Conservation (phyloP, 495 filamentous ascomycete species). For the Diplogelasinospora grovesii region DNA sequence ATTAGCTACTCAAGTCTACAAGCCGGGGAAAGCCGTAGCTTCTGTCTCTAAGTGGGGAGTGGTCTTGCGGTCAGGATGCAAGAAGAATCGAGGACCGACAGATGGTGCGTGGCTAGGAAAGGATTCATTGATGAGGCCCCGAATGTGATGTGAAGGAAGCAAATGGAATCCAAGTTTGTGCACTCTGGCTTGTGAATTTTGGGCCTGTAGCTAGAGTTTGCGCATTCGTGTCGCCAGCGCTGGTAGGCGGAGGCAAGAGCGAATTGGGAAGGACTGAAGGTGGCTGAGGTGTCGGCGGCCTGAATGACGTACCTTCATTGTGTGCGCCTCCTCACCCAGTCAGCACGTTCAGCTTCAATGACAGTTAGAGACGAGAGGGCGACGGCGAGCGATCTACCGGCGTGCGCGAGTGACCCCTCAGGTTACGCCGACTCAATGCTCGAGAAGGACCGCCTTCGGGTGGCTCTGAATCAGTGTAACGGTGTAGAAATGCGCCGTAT, state of each 20-base stretch:
- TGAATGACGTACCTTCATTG: conserved; percentile 47
- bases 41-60: background rate
- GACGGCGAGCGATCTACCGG: conserved; percentile 16
- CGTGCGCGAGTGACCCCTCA: conserved; percentile 14
- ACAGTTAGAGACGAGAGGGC: conserved; percentile 7
- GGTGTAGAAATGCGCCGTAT: conserved; percentile 12
- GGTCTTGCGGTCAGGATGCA: too few species aligned
- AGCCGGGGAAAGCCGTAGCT: background rate
- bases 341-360: conserved; percentile 4
- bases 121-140: too few species aligned
- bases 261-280: conserved; percentile 16
- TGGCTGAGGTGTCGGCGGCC: conserved; percentile 11
- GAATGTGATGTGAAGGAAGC: background rate
- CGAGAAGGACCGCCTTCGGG: conserved; percentile 9
- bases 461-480: conserved; percentile 30
- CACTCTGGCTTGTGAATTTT: background rate
- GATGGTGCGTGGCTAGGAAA: too few species aligned
- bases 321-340: conserved; percentile 20
- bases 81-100: too few species aligned
- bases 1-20: conserved; percentile 26
- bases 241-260: conserved; percentile 10
- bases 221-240: too few species aligned
- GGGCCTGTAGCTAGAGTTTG: too few species aligned
- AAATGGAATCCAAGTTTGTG: background rate
- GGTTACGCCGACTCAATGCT: conserved; percentile 22